These are phyloP conservation scores for Ascochyta koolunga DNA, from an alignment of 2,329 filamentous ascomycete species.

Conservation along the genomic window DNA sequence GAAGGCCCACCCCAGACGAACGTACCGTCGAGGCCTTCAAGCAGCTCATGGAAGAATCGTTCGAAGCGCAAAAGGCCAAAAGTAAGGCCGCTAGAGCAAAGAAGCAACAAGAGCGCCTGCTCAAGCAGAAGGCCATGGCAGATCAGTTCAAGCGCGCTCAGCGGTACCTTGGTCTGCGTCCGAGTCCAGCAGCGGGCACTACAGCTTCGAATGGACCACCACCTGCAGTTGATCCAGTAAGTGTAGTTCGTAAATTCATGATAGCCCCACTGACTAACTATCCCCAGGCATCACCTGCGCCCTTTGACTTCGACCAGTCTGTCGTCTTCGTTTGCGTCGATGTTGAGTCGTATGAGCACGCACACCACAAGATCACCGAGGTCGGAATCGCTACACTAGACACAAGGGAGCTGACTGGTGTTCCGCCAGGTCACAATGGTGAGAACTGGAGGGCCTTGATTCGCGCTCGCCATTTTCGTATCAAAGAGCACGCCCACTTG, in stretches of 20 bases:
- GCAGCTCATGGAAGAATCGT: constrained; percentile 59
- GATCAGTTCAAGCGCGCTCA: constrained; percentile 68
- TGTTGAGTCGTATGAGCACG: constrained; percentile 77
- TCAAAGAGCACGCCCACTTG: constrained; percentile 70
- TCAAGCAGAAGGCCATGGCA: constrained; percentile 59
- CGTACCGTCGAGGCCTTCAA: constrained; percentile 57
- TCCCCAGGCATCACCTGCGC: constrained; percentile 18
- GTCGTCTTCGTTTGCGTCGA: constrained; percentile 79
- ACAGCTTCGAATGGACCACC: neutral
- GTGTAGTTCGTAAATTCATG: neutral
- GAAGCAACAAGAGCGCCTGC: constrained; percentile 56
- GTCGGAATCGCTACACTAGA: constrained; percentile 85
- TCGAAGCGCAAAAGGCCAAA: constrained; percentile 59
- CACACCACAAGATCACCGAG: constrained; percentile 75
- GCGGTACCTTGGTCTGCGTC: constrained; percentile 72
- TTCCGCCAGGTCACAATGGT: constrained; percentile 67
- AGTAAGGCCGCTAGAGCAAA: constrained; percentile 57
- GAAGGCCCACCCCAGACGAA: constrained; percentile 39
- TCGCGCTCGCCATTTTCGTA: constrained; percentile 74
- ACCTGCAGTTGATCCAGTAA: constrained; percentile 24
- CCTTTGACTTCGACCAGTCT: constrained; percentile 53
- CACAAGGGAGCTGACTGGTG: constrained; percentile 61
- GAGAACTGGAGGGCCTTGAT: constrained; percentile 72
- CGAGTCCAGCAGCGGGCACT: constrained; percentile 19
- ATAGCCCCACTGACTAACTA: neutral